Evolutionary conservation across 2,329 filamentous ascomycete genomes (phyloP).

Genomic region (Rhinocladiella mackenziei): DNA sequence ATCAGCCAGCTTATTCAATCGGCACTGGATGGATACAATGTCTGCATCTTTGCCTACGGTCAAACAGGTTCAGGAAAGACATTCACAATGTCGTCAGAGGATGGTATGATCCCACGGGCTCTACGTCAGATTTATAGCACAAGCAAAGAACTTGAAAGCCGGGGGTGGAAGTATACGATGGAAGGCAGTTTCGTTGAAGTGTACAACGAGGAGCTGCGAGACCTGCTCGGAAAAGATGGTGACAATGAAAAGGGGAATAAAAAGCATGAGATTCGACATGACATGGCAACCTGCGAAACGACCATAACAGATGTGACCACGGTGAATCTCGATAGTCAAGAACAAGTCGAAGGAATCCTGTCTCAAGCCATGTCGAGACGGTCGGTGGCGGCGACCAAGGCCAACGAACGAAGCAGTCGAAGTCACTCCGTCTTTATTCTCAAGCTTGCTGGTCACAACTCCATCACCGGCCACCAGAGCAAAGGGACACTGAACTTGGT

Average conservation of each 20-base stretch:
- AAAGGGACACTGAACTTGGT: constrained; percentile 95
- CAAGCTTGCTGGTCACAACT: constrained; percentile 62
- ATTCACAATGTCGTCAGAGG: constrained; percentile 83
- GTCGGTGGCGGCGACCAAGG: constrained; percentile 92
- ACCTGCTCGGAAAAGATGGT: constrained; percentile 70
- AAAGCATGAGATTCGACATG: constrained; percentile 86
- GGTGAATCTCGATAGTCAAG: constrained; percentile 71
- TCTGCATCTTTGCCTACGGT: constrained; percentile 98
- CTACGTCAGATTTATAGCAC: constrained; percentile 92
- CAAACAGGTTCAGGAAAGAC: constrained; percentile 98
- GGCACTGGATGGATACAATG: constrained; percentile 94
- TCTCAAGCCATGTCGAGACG: constrained; percentile 78
- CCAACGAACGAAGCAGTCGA: constrained; percentile 89
- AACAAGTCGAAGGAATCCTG: constrained; percentile 75
- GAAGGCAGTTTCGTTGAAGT: constrained; percentile 95
- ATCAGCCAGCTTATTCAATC: constrained; percentile 96
- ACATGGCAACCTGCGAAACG: constrained; percentile 75
- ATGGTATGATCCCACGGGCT: constrained; percentile 93
- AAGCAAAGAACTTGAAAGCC: constrained; percentile 74
- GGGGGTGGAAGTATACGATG: constrained; percentile 93
- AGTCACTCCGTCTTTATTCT: constrained; percentile 97
- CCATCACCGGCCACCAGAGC: constrained; percentile 73
- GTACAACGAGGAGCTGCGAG: constrained; percentile 96
- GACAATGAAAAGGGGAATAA: constrained; percentile 78
- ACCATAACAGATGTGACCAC: constrained; percentile 74